These are phyloP conservation scores for Scheffersomyces spartinae DNA, from an alignment of 805 yeast species.

Conservation along the genomic window DNA sequence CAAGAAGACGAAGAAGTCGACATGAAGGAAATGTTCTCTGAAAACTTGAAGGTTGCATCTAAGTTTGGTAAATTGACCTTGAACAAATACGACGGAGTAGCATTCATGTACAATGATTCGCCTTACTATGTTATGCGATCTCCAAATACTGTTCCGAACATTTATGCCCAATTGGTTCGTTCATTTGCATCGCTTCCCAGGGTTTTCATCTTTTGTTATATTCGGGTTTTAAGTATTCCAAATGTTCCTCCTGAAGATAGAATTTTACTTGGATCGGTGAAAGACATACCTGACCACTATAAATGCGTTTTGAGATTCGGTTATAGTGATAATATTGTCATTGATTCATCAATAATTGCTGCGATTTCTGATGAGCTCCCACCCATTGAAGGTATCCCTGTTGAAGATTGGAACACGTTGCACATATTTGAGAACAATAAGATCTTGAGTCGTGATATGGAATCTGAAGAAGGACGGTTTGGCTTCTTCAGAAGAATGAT, in stretches of 20 bases:
- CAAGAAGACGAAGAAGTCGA: not conserved
- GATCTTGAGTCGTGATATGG: no score
- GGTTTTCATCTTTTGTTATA: conserved; percentile 31
- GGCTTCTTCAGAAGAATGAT: no score
- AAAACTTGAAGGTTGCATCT: conserved; percentile 7
- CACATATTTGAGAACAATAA: no score
- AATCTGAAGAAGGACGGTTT: no score
- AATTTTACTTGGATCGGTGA: conserved; percentile 26
- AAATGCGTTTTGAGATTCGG: conserved; percentile 39
- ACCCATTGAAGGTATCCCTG: no score
- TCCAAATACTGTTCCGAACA: conserved; percentile 35
- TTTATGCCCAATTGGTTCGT: conserved; percentile 24
- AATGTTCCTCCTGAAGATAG: conserved; percentile 26
- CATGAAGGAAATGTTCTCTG: conserved; percentile 1
- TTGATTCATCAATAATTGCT: no score
- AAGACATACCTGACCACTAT: conserved; percentile 35
- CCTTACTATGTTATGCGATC: conserved; percentile 18
- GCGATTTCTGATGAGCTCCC: no score
- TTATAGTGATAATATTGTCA: conserved; percentile 39
- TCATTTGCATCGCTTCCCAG: conserved; percentile 33
- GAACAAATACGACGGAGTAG: conserved; percentile 22
- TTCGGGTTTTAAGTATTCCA: conserved; percentile 32
- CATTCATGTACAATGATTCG: conserved; percentile 30
- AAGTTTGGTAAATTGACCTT: conserved; percentile 10
- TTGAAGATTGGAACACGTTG: no score